A percentile compares a stretch with the other conserved stretches of the same genome.
Evolutionary conservation across 1,284 basidiomycete species (phyloP).

Genomic region (Cutaneotrichosporon cutaneum): DNA sequence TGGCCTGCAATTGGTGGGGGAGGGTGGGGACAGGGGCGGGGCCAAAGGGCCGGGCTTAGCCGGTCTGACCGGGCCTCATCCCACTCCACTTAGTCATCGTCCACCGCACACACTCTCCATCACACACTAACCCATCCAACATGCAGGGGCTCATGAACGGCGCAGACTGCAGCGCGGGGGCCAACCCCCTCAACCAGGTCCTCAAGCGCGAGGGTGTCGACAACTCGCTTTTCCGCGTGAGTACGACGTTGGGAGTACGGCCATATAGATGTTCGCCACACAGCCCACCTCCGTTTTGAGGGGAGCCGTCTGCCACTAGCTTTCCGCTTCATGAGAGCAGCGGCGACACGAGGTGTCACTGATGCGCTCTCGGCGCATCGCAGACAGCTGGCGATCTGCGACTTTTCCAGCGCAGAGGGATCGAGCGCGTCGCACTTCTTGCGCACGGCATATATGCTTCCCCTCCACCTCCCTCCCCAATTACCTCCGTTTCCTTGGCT

Average conservation of each 20-base stretch:
- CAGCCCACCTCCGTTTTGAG: neutral
- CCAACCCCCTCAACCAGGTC: slow-evolving; percentile 86
- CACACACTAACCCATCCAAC: slow-evolving; percentile 10
- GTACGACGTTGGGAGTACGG: slow-evolving; percentile 11
- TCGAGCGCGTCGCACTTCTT: neutral
- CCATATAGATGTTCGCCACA: neutral
- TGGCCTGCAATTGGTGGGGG: too few species aligned
- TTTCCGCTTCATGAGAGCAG: neutral
- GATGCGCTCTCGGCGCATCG: neutral
- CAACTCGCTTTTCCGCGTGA: slow-evolving; percentile 63
- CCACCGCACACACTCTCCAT: neutral
- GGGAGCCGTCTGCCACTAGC: neutral
- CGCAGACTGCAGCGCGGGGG: slow-evolving; percentile 79
- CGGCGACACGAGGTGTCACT: neutral
- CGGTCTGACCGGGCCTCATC: neutral
- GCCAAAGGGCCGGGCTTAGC: neutral
- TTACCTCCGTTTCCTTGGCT: neutral
- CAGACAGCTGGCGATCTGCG: neutral
- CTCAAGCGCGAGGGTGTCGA: slow-evolving; percentile 90
- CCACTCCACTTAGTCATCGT: neutral
- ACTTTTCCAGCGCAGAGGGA: neutral
- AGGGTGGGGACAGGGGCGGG: neutral
- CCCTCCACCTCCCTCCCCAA: neutral
- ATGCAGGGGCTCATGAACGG: slow-evolving; percentile 72
- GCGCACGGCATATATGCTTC: neutral